Percentiles rank a stretch among this genome's conserved stretches.
phyloP scores from a whole-genome alignment of 2,329 filamentous ascomycete species.

The Pseudogymnoascus sp. region DNA sequence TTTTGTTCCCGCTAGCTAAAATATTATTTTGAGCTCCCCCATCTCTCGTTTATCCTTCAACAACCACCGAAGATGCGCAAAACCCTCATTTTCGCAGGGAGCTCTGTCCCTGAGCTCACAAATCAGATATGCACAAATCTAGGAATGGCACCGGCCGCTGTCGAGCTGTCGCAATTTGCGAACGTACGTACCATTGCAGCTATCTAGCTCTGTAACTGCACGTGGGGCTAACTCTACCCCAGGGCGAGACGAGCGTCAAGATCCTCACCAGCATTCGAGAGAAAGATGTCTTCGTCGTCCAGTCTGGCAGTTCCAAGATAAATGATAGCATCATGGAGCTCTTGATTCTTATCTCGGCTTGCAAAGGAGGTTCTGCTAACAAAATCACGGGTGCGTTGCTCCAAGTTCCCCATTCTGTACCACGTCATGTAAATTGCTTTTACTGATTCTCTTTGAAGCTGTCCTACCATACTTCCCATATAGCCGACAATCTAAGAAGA shows the following conservation, averaged over 20 bases:
- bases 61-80: constrained; percentile 45
- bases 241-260: constrained; percentile 63
- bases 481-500: constrained; percentile 98
- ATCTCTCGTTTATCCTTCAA: constrained; percentile 8
- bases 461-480: constrained; percentile 97
- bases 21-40: constrained; percentile 9
- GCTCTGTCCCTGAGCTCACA: constrained; percentile 56
- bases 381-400: constrained; percentile 75
- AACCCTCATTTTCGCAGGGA: constrained; percentile 59
- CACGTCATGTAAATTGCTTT: background rate
- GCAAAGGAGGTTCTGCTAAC: constrained; percentile 94
- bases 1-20: constrained; percentile 8
- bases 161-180: constrained; percentile 61
- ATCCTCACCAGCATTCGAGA: constrained; percentile 76
- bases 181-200: constrained; percentile 44
- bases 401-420: background rate
- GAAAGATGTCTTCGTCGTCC: constrained; percentile 97
- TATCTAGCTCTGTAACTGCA: constrained; percentile 20
- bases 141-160: constrained; percentile 54
- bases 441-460: constrained; percentile 41
- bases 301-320: constrained; percentile 91
- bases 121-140: constrained; percentile 59
- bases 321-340: constrained; percentile 99
- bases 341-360: constrained; percentile 97
- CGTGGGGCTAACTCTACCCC: constrained; percentile 19